phyloP scores from a whole-genome alignment of 2,329 filamentous ascomycete genomes.

The Blastomyces parvus region DNA sequence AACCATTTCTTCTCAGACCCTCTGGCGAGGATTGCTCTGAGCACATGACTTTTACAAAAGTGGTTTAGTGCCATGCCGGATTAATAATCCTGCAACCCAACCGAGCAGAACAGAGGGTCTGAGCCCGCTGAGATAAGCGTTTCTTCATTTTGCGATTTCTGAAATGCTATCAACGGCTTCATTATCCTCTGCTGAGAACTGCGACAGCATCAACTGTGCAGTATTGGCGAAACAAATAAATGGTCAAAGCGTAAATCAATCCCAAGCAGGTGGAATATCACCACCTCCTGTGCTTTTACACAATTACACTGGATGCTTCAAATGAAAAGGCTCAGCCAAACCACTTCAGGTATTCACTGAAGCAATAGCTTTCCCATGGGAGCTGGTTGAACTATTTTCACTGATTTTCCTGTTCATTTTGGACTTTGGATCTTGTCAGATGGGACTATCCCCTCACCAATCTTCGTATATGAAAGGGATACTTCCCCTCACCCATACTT shows the following conservation, averaged over 20 bases:
- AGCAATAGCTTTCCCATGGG: not conserved
- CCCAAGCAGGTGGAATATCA: not conserved
- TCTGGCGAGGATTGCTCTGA: no score
- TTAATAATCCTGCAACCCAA: no score
- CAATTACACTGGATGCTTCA: not conserved
- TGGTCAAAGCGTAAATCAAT: not conserved
- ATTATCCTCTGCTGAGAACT: not conserved
- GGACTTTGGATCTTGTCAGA: not conserved
- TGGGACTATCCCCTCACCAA: not conserved
- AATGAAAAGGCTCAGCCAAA: not conserved
- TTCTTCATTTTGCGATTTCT: not conserved
- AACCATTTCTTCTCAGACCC: no score
- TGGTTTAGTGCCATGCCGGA: no score
- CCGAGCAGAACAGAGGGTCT: no score
- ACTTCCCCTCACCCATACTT: not conserved
- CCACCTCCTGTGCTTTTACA: not conserved
- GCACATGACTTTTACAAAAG: no score
- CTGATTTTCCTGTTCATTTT: not conserved
- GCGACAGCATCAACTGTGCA: not conserved
- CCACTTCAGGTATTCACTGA: not conserved
- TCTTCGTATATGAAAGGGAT: not conserved
- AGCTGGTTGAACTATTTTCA: not conserved
- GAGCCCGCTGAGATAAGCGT: no score
- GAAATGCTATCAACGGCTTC: not conserved
- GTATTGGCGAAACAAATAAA: no score